Conservation (phyloP, 805 yeast species). For the Ogataea philodendri region DNA sequence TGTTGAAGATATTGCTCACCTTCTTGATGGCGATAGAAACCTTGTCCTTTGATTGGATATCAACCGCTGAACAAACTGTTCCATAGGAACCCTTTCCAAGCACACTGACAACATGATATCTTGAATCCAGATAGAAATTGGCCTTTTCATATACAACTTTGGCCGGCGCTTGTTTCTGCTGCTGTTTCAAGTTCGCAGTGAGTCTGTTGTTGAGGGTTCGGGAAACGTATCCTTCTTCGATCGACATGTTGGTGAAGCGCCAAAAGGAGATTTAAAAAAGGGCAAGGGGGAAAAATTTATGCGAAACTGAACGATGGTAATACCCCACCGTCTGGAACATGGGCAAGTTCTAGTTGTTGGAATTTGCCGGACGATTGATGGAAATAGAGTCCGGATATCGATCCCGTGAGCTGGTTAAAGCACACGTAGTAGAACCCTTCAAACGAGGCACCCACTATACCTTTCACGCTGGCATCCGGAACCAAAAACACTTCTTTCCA, state of each 20-base stretch:
- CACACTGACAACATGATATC: constrained; percentile 55
- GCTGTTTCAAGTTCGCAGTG: constrained; percentile 14
- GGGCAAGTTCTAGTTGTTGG: constrained; percentile 69
- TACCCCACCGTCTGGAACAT: constrained; percentile 50
- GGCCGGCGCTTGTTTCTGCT: constrained; percentile 14
- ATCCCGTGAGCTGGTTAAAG: constrained; percentile 73
- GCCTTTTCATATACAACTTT: constrained; percentile 46
- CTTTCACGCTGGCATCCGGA: constrained; percentile 69
- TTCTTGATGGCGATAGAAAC: constrained; percentile 72
- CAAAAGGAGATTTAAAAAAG: constrained; percentile 13
- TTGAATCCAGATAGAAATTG: constrained; percentile 58
- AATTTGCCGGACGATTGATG: constrained; percentile 75
- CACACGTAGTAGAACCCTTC: constrained; percentile 92
- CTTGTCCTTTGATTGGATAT: constrained; percentile 39
- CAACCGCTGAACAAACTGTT: constrained; percentile 73
- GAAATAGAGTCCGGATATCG: constrained; percentile 77
- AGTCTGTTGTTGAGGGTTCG: constrained; percentile 17
- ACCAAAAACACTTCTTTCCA: constrained; percentile 91
- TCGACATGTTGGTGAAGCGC: constrained; percentile 15
- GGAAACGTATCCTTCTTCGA: constrained; percentile 16
- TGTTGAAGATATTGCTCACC: constrained; percentile 65
- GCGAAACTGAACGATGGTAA: constrained; percentile 32
- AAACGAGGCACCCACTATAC: constrained; percentile 72
- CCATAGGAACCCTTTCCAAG: constrained; percentile 89
- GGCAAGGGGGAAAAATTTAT: constrained; percentile 10